Conservation (phyloP, 345 rosid genomes). For the Melaleuca quinquenervia region DNA sequence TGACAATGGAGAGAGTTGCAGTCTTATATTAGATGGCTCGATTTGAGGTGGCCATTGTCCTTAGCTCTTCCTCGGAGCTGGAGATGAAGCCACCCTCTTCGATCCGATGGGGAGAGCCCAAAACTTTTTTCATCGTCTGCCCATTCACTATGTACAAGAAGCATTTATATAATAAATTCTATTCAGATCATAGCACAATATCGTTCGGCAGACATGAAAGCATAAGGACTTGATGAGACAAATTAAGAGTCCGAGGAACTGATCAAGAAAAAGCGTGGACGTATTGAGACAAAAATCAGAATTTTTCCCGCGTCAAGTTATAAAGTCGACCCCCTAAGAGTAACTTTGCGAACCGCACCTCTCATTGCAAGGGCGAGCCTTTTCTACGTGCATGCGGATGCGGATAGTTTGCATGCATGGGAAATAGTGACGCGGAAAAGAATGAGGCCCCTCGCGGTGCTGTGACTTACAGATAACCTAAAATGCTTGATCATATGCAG, state of each 20-base stretch:
- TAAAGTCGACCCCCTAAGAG: neutral
- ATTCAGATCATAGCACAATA: neutral
- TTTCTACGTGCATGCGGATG: neutral
- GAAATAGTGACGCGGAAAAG: neutral
- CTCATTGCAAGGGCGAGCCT: neutral
- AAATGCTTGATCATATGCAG: neutral
- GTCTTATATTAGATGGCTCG: neutral
- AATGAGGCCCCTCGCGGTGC: neutral
- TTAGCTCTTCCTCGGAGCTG: neutral
- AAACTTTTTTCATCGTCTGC: neutral
- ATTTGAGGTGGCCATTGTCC: neutral
- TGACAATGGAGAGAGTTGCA: neutral
- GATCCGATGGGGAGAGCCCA: neutral
- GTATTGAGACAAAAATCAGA: neutral
- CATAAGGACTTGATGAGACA: neutral
- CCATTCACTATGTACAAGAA: neutral
- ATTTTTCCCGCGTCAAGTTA: neutral
- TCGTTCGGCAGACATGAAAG: neutral
- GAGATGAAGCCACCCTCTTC: neutral
- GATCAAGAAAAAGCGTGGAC: neutral
- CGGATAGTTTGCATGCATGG: neutral
- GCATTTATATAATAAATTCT: neutral
- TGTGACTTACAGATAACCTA: neutral
- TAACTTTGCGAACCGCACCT: neutral
- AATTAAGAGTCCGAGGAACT: neutral